These are phyloP conservation scores for Durusdinium trenchii DNA, from an alignment of 73 alveolate species.

Conservation along the genomic window DNA sequence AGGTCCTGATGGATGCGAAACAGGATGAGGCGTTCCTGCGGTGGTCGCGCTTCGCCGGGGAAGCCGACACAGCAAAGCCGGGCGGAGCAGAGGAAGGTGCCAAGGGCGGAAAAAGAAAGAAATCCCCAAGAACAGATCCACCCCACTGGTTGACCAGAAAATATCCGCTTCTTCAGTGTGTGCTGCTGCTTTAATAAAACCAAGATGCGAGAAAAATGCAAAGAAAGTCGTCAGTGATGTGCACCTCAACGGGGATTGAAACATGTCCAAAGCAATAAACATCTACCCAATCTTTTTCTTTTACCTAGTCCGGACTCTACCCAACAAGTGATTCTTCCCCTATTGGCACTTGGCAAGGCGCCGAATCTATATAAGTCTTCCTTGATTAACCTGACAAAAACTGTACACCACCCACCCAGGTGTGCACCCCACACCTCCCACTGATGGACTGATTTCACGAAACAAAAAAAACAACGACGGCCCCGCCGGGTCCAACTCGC, in stretches of 20 bases:
- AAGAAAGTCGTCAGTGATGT: conserved; percentile 82
- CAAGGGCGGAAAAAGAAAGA: neutral
- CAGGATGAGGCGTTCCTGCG: conserved; percentile 60
- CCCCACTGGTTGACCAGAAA: neutral
- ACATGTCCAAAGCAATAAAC: neutral
- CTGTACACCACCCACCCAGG: neutral
- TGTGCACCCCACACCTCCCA: too few relatives aligned
- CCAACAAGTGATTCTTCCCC: neutral
- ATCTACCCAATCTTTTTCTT: neutral
- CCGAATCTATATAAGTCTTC: neutral
- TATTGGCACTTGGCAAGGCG: neutral
- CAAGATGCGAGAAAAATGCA: conserved; percentile 75
- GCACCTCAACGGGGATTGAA: neutral
- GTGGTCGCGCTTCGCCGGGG: neutral
- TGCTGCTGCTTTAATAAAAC: neutral
- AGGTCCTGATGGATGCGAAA: conserved; percentile 70
- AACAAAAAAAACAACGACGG: neutral
- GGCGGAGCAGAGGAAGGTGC: neutral
- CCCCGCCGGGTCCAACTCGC: neutral
- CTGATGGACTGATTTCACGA: neutral
- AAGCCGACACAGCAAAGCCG: neutral
- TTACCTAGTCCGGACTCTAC: neutral
- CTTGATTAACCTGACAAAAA: neutral
- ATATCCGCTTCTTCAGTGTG: neutral
- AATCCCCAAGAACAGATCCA: neutral